A percentile compares a stretch with the other conserved stretches of the same genome.
Conservation (phyloP, 192 early-diverging fungal genomes). For the Podila epicladia region DNA sequence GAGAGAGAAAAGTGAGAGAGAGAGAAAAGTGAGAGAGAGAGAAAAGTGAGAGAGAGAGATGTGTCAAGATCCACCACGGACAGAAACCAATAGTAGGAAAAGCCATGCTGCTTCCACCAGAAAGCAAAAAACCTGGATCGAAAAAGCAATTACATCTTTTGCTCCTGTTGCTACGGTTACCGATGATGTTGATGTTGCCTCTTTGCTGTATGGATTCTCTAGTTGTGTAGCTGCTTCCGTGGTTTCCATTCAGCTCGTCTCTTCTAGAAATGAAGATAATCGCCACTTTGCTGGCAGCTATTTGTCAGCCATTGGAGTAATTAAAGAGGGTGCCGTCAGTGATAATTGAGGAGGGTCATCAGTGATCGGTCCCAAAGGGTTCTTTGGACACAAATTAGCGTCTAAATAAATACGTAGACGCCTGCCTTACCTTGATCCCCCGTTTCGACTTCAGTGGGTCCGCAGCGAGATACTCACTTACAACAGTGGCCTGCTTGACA, state of each 20-base stretch:
- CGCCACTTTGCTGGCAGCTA: constrained; percentile 36
- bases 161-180: neutral
- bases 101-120: neutral
- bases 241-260: constrained; percentile 36
- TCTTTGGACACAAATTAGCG: no score
- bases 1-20: neutral
- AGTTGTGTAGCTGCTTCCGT: neutral
- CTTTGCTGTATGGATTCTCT: neutral
- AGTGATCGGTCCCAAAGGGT: no score
- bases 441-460: constrained; percentile 53
- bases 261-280: constrained; percentile 38
- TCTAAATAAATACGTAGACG: no score
- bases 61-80: neutral
- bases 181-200: constrained; percentile 1
- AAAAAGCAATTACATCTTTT: neutral
- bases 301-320: neutral
- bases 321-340: neutral
- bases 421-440: constrained; percentile 19
- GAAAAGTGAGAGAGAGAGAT: neutral
- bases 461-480: constrained; percentile 56
- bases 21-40: neutral
- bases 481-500: constrained; percentile 67
- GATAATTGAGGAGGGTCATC: neutral
- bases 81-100: neutral
- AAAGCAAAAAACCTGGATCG: neutral